These are phyloP conservation scores for Populus nigra DNA, from an alignment of 345 rosid species.

Conservation along the genomic window DNA sequence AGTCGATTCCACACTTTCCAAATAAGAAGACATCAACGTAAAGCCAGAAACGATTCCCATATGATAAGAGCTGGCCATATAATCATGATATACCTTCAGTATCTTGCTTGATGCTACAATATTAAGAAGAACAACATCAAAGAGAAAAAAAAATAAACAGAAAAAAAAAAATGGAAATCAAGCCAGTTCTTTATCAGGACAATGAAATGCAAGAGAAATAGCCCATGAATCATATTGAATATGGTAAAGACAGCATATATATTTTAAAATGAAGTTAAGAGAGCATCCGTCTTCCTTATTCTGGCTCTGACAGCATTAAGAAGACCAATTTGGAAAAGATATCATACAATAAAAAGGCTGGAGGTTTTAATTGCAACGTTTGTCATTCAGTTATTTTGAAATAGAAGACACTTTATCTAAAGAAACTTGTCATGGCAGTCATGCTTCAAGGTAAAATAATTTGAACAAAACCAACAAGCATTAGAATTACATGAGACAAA, in stretches of 20 bases:
- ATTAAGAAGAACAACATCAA: conserved; percentile 6
- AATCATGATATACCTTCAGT: conserved; percentile 66
- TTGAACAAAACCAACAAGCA: background rate
- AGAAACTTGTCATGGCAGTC: background rate
- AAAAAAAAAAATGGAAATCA: background rate
- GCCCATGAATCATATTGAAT: background rate
- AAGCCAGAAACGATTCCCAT: conserved; percentile 82
- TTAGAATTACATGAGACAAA: background rate
- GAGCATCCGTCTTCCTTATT: background rate
- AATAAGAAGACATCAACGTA: conserved; percentile 60
- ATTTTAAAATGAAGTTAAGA: background rate
- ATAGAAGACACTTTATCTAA: background rate
- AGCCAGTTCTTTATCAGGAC: conserved; percentile 1
- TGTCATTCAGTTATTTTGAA: background rate
- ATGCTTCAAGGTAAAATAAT: background rate
- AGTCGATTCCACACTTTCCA: conserved; percentile 54
- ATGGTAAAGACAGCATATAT: background rate
- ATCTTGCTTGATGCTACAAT: conserved; percentile 41
- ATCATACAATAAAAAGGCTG: background rate
- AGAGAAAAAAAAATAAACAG: background rate
- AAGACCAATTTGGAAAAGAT: background rate
- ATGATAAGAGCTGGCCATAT: conserved; percentile 87
- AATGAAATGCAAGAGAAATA: background rate
- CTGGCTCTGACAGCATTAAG: background rate
- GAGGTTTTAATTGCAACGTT: background rate